A percentile compares a stretch with the other conserved stretches of the same genome.
phyloP scores from a whole-genome alignment of 192 early-diverging fungal genomes.

The Coemansia sp. region DNA sequence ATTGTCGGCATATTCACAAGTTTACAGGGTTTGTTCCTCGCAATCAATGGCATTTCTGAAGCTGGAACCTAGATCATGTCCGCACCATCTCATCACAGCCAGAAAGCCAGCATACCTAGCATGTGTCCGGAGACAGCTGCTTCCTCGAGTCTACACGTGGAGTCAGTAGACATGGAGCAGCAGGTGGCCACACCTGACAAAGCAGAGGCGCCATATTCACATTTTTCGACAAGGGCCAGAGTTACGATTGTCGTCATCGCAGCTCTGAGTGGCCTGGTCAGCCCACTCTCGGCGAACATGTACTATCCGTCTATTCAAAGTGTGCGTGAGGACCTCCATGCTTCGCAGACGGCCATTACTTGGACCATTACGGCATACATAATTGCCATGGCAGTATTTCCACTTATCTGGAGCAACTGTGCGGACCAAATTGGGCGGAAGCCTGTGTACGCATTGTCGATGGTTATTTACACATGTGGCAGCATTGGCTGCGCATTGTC shows the following conservation, averaged over 20 bases:
- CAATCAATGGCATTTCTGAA: too few species aligned
- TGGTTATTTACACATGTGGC: slow-evolving; percentile 41
- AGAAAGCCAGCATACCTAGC: too few species aligned
- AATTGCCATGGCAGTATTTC: slow-evolving; percentile 51
- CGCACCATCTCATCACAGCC: too few species aligned
- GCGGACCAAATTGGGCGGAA: slow-evolving; percentile 53
- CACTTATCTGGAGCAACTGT: slow-evolving; percentile 53
- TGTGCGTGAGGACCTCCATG: slow-evolving; percentile 40
- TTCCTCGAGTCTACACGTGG: background rate
- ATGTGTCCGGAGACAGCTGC: background rate
- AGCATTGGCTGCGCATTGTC: slow-evolving; percentile 52
- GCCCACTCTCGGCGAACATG: slow-evolving; percentile 52
- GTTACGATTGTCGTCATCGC: slow-evolving; percentile 38
- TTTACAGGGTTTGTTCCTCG: too few species aligned
- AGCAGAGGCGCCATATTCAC: slow-evolving; percentile 35
- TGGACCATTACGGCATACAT: slow-evolving; percentile 50
- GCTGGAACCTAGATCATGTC: too few species aligned
- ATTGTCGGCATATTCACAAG: too few species aligned
- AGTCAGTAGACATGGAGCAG: background rate
- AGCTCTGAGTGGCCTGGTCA: slow-evolving; percentile 43
- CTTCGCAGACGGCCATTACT: slow-evolving; percentile 32
- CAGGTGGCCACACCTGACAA: background rate
- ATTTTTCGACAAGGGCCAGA: slow-evolving; percentile 24
- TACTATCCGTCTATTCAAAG: slow-evolving; percentile 46
- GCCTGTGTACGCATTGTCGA: slow-evolving; percentile 37